Base-by-base conservation (phyloP, 768 basidiomycete genomes). In the Termitomyces sp. region DNA sequence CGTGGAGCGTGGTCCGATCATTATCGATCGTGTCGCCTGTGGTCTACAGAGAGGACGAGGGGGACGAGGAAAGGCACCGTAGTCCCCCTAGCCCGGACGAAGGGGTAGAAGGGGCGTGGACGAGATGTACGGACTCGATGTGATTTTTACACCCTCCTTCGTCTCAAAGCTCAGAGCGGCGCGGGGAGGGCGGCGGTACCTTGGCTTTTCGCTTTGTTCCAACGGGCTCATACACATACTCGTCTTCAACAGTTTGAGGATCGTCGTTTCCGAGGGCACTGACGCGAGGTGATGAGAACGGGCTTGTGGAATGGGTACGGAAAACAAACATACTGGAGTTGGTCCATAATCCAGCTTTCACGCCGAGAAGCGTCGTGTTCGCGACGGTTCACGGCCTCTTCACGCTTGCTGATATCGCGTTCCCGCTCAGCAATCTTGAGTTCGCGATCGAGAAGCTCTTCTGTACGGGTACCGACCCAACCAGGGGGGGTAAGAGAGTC, bases 81-180 rank as follows among this genome's bases (percentile, higher is more conserved):
- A 79, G 83, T 86, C 87, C 88, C 89, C 89, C 87, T 83, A 89
- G 86, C 88, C 88, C 88, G 81, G 86, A 86, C 85, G 86, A 89
- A 86, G 87, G 87, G 85, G 84, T 80, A 77, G 75, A 65, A 64
- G 71, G 71, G 71, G 71, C 38, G 38, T 67, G 74, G 75, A 71
- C 66, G 73, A 77, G 81, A 78, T 73, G 82, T 83, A 89, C 87
- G 81, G 82, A 89, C 83, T 82, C 73, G 83, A 78, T 83, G 76
- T 75, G 74, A 72, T 63, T 70, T 73, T 75, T 71, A 70, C 73
- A 66, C 60, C 83, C 90, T 83, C 89, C 90, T 87, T 91, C 90
- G 89, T 90, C 90, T 91, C 86, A 91, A 81, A 91, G 86, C 86
- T 90, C 88, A 76, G 89, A 86, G 81, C 87, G 89, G 82, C 88